A percentile compares a stretch with the other conserved stretches of the same genome.
Conservation (phyloP, 192 early-diverging fungal genomes). For the Podila minutissima region DNA sequence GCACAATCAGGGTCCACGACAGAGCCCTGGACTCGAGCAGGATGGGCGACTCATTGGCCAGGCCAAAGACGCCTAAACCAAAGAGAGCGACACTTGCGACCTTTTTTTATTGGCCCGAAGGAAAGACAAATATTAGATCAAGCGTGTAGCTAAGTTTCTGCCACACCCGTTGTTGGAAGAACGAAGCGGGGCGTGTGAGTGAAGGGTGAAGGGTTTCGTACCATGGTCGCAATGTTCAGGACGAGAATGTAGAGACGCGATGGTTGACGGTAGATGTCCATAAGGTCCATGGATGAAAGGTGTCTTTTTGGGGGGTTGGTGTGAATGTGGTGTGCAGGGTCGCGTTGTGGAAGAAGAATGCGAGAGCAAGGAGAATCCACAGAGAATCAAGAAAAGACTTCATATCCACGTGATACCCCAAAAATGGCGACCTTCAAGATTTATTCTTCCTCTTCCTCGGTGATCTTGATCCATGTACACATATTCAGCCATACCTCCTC, state of each 20-base stretch:
- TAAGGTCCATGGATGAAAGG: slow-evolving; percentile 10
- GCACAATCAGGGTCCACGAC: slow-evolving; percentile 17
- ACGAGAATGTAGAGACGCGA: slow-evolving; percentile 25
- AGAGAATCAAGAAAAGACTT: too few species aligned
- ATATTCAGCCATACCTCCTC: too few species aligned
- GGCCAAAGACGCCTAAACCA: slow-evolving; percentile 10
- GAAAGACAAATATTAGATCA: neutral
- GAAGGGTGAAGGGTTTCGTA: neutral
- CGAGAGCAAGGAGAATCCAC: too few species aligned
- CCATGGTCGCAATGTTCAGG: slow-evolving; percentile 18
- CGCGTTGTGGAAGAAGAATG: too few species aligned
- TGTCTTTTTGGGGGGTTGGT: neutral
- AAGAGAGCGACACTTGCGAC: slow-evolving; percentile 17
- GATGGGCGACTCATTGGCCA: neutral
- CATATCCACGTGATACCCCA: too few species aligned
- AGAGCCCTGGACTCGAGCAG: slow-evolving; percentile 8
- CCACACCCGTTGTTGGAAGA: neutral
- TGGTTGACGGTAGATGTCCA: slow-evolving; percentile 7
- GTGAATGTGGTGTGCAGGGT: neutral
- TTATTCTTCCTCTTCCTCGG: too few species aligned
- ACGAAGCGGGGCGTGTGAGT: neutral
- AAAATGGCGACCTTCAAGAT: too few species aligned
- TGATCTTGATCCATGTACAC: too few species aligned
- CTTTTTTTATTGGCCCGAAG: neutral
- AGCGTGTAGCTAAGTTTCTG: neutral